These are phyloP conservation scores for Salvia miltiorrhiza DNA, from an alignment of 257 asterid genomes.

Conservation along the genomic window DNA sequence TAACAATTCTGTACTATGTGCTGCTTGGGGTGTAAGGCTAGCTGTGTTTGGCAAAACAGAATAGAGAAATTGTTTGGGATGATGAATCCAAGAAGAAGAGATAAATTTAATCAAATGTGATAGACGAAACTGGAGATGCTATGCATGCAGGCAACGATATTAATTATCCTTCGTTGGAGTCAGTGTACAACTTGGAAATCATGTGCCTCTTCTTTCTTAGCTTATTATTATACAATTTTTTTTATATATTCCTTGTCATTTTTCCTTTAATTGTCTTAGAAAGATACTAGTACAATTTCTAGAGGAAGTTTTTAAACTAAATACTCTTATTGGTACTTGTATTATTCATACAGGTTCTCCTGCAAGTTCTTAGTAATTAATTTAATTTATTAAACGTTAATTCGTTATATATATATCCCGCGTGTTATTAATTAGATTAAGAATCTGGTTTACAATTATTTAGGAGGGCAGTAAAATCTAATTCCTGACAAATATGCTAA, in stretches of 20 bases:
- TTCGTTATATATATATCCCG: not conserved
- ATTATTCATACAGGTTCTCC: not conserved
- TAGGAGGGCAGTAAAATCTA: conserved; percentile 22
- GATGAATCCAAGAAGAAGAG: conserved; percentile 43
- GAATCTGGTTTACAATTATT: conserved; percentile 15
- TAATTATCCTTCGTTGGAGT: conserved; percentile 37
- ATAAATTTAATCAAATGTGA: conserved; percentile 15
- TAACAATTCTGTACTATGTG: conserved; percentile 80
- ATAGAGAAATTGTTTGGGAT: conserved; percentile 15
- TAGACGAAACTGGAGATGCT: conserved; percentile 19
- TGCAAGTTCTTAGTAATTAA: too few relatives aligned
- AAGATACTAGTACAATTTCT: conserved; percentile 16
- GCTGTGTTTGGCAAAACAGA: conserved; percentile 16
- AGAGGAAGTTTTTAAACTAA: conserved; percentile 2
- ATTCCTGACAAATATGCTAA: conserved; percentile 27
- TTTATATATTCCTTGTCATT: conserved; percentile 17
- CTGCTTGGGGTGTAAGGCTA: conserved; percentile 73
- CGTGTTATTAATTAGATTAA: not conserved
- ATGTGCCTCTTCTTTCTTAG: conserved; percentile 28
- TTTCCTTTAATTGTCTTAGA: conserved; percentile 16
- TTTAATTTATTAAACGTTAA: not conserved
- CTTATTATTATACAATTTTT: conserved; percentile 15
- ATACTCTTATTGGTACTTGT: not conserved
- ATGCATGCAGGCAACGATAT: conserved; percentile 25
- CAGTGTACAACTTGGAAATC: conserved; percentile 52